Evolutionary conservation across 208 protist species (phyloP).

Genomic region (Jaenimonas drosophilae): DNA sequence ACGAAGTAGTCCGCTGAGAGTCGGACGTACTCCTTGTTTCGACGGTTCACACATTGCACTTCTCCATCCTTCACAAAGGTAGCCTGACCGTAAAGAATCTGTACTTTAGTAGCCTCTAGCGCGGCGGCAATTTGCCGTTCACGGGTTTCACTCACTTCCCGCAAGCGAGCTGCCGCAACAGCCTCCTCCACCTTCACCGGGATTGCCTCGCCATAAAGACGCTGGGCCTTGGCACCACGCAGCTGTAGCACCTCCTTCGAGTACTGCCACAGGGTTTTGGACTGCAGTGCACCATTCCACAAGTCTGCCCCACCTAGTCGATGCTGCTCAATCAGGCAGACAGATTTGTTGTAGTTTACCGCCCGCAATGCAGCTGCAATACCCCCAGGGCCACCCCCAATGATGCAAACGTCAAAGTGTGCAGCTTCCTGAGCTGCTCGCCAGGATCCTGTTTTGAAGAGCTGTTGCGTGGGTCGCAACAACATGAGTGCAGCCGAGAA

Average conservation of each 20-base stretch:
- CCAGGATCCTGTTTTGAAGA: no score
- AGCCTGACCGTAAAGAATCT: constrained; percentile 43
- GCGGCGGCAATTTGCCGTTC: constrained; percentile 37
- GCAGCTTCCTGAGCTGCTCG: no score
- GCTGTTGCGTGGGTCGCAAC: no score
- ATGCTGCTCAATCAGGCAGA: constrained; percentile 56
- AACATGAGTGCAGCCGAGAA: no score
- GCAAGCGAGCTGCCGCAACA: constrained; percentile 40
- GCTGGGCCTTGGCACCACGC: constrained; percentile 18
- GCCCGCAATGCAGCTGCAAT: constrained; percentile 65
- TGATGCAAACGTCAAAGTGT: constrained; percentile 73
- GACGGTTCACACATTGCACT: constrained; percentile 35
- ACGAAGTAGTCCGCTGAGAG: constrained; percentile 71
- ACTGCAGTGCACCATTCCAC: constrained; percentile 76
- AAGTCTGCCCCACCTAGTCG: constrained; percentile 58
- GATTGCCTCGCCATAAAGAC: constrained; percentile 40
- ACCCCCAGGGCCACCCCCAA: constrained; percentile 66
- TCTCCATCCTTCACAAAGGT: constrained; percentile 38
- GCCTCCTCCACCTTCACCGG: constrained; percentile 34
- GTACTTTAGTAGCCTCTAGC: constrained; percentile 29
- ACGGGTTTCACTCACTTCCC: constrained; percentile 38
- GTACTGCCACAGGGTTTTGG: constrained; percentile 81
- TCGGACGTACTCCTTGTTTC: constrained; percentile 27
- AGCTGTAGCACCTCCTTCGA: constrained; percentile 33
- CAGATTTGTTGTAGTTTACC: constrained; percentile 59